phyloP scores from a whole-genome alignment of 164 flowering plant genomes.

The Cinnamomum micranthum region DNA sequence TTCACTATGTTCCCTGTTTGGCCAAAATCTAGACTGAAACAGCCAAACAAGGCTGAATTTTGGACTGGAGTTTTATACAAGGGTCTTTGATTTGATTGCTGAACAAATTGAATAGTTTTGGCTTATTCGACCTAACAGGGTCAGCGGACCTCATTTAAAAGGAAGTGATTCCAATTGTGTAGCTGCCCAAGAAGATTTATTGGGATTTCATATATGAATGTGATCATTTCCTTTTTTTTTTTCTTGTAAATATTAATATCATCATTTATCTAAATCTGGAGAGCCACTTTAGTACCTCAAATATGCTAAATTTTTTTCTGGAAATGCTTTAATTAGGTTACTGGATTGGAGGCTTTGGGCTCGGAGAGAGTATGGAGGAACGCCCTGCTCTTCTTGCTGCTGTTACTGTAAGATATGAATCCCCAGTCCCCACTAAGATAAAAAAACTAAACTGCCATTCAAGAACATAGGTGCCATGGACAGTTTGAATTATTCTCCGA shows the following conservation, averaged over 20 bases:
- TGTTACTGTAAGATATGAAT: constrained; percentile 46
- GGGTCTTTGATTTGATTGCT: no score
- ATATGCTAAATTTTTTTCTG: not conserved
- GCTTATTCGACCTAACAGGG: no score
- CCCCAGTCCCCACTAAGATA: not conserved
- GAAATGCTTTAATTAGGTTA: constrained; percentile 45
- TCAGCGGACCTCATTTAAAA: no score
- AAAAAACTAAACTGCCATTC: not conserved
- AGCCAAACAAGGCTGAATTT: no score
- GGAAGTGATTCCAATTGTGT: no score
- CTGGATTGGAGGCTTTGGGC: constrained; percentile 93
- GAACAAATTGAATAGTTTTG: no score
- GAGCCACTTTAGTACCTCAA: not conserved
- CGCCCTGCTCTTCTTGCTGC: constrained; percentile 62
- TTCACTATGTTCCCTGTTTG: no score
- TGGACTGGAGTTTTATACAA: no score
- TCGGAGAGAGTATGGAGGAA: constrained; percentile 82
- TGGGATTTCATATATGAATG: not conserved
- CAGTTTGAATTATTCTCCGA: constrained; percentile 1
- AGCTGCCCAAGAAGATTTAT: no score
- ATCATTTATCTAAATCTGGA: not conserved
- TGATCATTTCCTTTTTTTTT: not conserved
- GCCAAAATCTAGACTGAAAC: no score
- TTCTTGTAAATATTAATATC: no score
- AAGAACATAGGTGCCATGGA: not conserved